Evolutionary conservation across 2,329 filamentous ascomycete genomes (phyloP), one percentile per base, ranked within the genome.

Genomic region (Capronia americana): DNA sequence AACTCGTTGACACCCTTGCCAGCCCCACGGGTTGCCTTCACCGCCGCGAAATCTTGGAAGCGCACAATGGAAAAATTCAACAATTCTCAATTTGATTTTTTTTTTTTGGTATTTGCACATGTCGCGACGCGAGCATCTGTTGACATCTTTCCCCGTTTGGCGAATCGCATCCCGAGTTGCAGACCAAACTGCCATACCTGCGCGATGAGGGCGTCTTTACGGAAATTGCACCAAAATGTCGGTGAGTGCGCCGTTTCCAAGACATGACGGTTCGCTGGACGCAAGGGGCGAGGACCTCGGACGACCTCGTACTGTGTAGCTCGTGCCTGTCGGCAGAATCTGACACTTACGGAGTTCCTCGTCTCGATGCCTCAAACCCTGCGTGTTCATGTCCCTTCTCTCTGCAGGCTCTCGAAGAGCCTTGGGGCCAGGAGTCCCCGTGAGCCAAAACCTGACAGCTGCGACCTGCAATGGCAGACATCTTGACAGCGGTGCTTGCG

Each of bases 41-140:
- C 53, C 41, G 61, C 34, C 44, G 57, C 57, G 57, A 59, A 59
- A 48, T 59, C 57, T 59, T 59, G 57, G 57, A 57, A 38, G 53
- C 61, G 41, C 61, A 63, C 53, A 63, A n/a, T 63, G 20, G 6
- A n/a, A 63, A 51, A 61, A 53, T 61, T 53, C 28, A 51, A 60
- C 44, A 60, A 53, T 5, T 34, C 8, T n/a, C 34, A 32, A 32
- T 5, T 14, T 14, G 17, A 17, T 14, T n/a, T 44, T 44, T 5
- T 44, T 44, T 57, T 61, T 34, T 24, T 20, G 34, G 3, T 17
- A 48, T 57, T 26, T 34, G 28, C 48, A 54, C 58, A 54, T 54
- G 48, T 26, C 57, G n/a, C 46, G 26, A 54, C 48, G 58, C 20
- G 58, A 61, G 7, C 17, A 14, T 53, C 28, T 61, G 58, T 61